A percentile compares a stretch with the other conserved stretches of the same genome.
Evolutionary conservation across 495 filamentous ascomycete genomes (phyloP).

Genomic region (Oleoguttula mirabilis): DNA sequence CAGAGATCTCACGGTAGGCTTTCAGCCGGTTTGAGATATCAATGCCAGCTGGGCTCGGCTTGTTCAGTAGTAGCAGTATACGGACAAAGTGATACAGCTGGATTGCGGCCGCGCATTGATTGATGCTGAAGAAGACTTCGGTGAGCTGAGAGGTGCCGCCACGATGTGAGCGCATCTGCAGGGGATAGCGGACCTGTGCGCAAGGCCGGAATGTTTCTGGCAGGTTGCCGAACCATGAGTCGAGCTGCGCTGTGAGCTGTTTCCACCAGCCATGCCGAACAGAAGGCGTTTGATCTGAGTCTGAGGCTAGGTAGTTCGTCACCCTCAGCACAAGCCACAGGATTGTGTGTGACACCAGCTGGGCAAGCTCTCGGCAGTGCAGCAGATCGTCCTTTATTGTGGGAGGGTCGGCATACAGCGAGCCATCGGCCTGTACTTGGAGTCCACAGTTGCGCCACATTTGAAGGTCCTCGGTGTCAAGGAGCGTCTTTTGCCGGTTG

Average conservation of each 20-base stretch:
- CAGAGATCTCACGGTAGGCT: constrained; percentile 41
- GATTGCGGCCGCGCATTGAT: constrained; percentile 51
- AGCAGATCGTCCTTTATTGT: constrained; percentile 41
- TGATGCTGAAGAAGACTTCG: constrained; percentile 52
- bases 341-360: constrained; percentile 48
- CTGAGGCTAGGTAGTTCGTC: constrained; percentile 46
- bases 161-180: constrained; percentile 12
- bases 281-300: constrained; percentile 26
- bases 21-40: constrained; percentile 36
- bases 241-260: constrained; percentile 43
- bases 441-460: constrained; percentile 52
- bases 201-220: constrained; percentile 47
- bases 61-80: constrained; percentile 49
- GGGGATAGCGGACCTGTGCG: constrained; percentile 23
- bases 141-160: constrained; percentile 33
- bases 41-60: constrained; percentile 38
- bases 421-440: constrained; percentile 40
- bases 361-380: constrained; percentile 38
- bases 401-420: constrained; percentile 33
- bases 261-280: constrained; percentile 45
- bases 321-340: constrained; percentile 53
- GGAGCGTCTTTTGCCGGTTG: constrained; percentile 45
- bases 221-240: constrained; percentile 45
- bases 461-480: constrained; percentile 47
- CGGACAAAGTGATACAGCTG: constrained; percentile 56